Base-by-base conservation (phyloP, 2,329 filamentous ascomycete species). In the Beauveria brongniartii region DNA sequence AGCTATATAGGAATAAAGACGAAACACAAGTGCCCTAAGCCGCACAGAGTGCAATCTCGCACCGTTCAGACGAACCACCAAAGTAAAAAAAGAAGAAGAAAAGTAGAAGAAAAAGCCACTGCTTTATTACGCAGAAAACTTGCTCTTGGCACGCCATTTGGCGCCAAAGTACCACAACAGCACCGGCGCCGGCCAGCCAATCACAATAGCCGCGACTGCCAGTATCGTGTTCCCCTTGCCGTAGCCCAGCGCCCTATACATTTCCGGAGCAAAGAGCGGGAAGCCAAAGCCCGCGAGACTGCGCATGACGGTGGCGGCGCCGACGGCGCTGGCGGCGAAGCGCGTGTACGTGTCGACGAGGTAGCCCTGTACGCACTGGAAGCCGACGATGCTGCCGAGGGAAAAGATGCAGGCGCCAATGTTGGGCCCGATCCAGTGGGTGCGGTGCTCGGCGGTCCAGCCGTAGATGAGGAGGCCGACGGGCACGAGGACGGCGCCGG, bases 221-320 rank as follows among this genome's bases (percentile, higher is more conserved):
- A 82, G 67, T n/a, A 78, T 56, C 1, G 70, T 76, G 54, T 75
- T 75, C 1, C 76, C 76, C 70, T 70, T 74, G 1, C 76, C 77
- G 46, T 77, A 77, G 2, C 75, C 76, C 8, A 79, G 68, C 1
- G 47, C 58, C 0, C 65, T 64, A 64, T 81, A 83, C 72, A 83
- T 72, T 12, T 62, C 64, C 1, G 78, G 76, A 1, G 77, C 80
- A 43, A 82, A 81, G 1, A 84, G 72, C 12, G 81, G 81, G 55
- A 83, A 76, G 8, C 77, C 77, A 28, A 82, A 80, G 2, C 79
- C 80, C 3, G 78, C 79, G 12, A 83, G 67, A 34, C 74, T 78
- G 4, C 79, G 73, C 43, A 80, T 67, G 3, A 81, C 71, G 20
- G 75, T 78, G 26, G 71, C 72, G 37, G 78, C 78, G 3, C 68